These are phyloP conservation scores for Ligustrum vulgare DNA, from an alignment of 257 asterid genomes.

Conservation along the genomic window DNA sequence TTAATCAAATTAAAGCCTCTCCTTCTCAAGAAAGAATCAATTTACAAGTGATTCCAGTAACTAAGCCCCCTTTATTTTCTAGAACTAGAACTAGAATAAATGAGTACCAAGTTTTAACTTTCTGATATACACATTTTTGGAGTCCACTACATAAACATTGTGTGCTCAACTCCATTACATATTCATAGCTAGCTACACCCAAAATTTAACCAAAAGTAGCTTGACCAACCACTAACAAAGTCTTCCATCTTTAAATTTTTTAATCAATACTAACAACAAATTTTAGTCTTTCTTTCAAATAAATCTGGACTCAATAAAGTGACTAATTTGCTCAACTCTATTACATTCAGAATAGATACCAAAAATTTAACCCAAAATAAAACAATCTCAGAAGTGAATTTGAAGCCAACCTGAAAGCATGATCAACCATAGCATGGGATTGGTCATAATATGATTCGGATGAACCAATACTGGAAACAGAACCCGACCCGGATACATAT, in stretches of 20 bases:
- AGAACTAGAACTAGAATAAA: background rate
- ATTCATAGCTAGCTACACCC: too few species aligned
- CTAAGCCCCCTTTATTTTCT: background rate
- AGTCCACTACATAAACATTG: background rate
- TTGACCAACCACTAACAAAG: too few species aligned
- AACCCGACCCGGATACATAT: slow-evolving; percentile 67
- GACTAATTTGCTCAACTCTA: too few species aligned
- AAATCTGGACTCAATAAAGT: too few species aligned
- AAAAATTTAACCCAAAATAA: background rate
- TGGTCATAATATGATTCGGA: slow-evolving; percentile 78
- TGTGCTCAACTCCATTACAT: too few species aligned
- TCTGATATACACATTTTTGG: background rate
- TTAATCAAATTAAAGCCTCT: too few species aligned
- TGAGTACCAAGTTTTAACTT: background rate
- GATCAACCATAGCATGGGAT: slow-evolving; percentile 43
- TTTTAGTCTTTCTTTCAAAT: too few species aligned
- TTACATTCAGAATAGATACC: background rate
- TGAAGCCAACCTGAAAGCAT: slow-evolving; percentile 46
- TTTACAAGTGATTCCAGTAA: background rate
- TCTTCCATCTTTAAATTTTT: too few species aligned
- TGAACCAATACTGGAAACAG: slow-evolving; percentile 86
- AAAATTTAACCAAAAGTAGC: too few species aligned
- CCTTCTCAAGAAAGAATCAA: slow-evolving; percentile 2
- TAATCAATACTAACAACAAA: too few species aligned
- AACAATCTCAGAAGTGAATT: background rate